Conservation (phyloP, 2,329 filamentous ascomycete species). For the Alternaria gansuensis region DNA sequence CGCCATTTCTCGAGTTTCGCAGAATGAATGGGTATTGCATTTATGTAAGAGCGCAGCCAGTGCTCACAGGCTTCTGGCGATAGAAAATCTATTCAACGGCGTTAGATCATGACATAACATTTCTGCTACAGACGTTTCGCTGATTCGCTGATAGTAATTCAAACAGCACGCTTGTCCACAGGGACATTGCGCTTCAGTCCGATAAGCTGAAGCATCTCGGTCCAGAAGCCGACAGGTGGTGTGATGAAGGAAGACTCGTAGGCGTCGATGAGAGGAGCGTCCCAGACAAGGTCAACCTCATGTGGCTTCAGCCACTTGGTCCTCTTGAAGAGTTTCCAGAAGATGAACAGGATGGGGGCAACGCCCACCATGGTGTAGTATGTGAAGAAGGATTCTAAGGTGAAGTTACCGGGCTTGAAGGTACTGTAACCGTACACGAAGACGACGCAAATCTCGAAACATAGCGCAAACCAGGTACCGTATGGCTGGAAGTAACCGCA, state of each 20-base stretch:
- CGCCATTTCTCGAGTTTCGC: constrained; percentile 5
- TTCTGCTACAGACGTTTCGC: constrained; percentile 5
- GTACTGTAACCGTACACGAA: constrained; percentile 65
- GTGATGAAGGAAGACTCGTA: constrained; percentile 55
- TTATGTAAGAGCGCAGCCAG: constrained; percentile 20
- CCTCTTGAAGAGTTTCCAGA: constrained; percentile 71
- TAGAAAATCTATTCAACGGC: constrained; percentile 26
- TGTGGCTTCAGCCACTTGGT: constrained; percentile 62
- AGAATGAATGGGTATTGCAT: constrained; percentile 35
- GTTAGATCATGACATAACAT: constrained; percentile 21
- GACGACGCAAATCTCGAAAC: constrained; percentile 60
- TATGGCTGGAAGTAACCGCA: constrained; percentile 60
- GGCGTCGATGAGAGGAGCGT: constrained; percentile 53
- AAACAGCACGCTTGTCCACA: constrained; percentile 43
- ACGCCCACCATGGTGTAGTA: constrained; percentile 65
- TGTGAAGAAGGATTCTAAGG: constrained; percentile 61
- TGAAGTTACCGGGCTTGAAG: constrained; percentile 59
- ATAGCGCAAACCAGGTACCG: constrained; percentile 60
- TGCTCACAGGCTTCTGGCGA: constrained; percentile 16
- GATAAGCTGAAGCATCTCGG: constrained; percentile 49
- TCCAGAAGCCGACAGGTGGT: constrained; percentile 51
- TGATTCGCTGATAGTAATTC: constrained; percentile 8
- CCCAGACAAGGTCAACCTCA: constrained; percentile 60
- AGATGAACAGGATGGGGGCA: constrained; percentile 61
- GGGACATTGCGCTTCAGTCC: constrained; percentile 44